These are phyloP conservation scores for Diutina siamensis DNA, from an alignment of 1,139 yeast species.

Conservation along the genomic window DNA sequence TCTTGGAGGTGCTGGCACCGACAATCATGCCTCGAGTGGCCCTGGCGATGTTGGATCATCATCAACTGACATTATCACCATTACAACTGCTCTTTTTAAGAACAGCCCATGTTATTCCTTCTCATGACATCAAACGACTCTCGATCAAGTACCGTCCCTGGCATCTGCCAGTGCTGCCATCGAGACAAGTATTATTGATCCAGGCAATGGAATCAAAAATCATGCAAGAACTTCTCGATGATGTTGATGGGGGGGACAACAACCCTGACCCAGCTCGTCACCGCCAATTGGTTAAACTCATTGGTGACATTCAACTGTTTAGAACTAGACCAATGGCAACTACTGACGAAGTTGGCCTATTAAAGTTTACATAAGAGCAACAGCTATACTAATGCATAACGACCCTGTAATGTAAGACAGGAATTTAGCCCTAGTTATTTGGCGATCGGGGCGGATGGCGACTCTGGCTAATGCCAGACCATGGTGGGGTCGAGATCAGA, in stretches of 20 bases:
- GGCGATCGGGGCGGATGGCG: no score
- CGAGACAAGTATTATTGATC: not conserved
- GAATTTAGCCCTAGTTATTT: no score
- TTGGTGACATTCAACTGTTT: not conserved
- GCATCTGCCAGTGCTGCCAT: not conserved
- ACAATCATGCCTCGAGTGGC: not conserved
- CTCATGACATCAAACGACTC: not conserved
- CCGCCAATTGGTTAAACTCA: not conserved
- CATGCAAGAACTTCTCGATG: not conserved
- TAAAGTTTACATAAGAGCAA: no score
- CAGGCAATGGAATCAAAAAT: constrained; percentile 3
- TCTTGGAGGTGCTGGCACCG: constrained; percentile 26
- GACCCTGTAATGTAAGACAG: no score
- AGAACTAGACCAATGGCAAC: not conserved
- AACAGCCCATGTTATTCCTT: not conserved
- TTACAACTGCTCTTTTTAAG: not conserved
- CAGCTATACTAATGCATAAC: no score
- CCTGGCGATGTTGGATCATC: not conserved
- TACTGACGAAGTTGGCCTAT: not conserved
- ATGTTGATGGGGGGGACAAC: not conserved
- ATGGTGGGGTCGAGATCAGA: no score
- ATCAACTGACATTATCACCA: not conserved
- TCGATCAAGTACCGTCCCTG: constrained; percentile 4
- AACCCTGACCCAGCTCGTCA: not conserved
- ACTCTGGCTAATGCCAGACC: no score